Conservation (phyloP, 805 yeast species). For the Hanseniaspora lindneri region DNA sequence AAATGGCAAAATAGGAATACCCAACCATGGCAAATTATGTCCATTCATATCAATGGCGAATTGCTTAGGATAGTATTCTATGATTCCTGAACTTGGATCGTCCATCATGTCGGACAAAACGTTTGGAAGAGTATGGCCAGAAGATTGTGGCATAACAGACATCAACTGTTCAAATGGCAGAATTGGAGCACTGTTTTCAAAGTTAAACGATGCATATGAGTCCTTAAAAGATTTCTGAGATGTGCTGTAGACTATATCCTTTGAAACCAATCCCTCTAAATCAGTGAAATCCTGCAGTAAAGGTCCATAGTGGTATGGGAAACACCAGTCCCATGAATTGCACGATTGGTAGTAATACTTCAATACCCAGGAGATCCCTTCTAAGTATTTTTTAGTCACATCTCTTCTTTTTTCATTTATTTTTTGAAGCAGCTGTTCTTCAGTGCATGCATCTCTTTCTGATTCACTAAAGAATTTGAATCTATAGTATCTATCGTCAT, state of each 20-base stretch:
- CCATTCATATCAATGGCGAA: constrained; percentile 93
- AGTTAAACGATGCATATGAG: constrained; percentile 35
- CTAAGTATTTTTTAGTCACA: constrained; percentile 65
- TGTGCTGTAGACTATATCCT: neutral
- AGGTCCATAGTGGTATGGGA: constrained; percentile 95
- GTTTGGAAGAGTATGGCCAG: constrained; percentile 73
- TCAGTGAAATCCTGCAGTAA: constrained; percentile 78
- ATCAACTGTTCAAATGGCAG: constrained; percentile 84
- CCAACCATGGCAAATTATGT: constrained; percentile 89
- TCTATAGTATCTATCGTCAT: constrained; percentile 65
- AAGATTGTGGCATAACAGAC: constrained; percentile 92
- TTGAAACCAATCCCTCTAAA: constrained; percentile 30
- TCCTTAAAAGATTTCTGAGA: neutral
- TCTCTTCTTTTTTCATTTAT: constrained; percentile 42
- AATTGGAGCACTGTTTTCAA: constrained; percentile 66
- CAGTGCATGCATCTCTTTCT: constrained; percentile 22
- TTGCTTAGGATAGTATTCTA: constrained; percentile 81
- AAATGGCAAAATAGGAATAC: constrained; percentile 78
- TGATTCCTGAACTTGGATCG: constrained; percentile 64
- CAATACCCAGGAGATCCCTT: constrained; percentile 95
- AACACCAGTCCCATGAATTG: constrained; percentile 97
- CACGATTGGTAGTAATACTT: constrained; percentile 93
- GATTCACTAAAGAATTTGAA: constrained; percentile 51
- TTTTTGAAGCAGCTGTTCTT: constrained; percentile 30
- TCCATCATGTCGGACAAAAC: constrained; percentile 75